Evolutionary conservation across 805 yeast species (phyloP).

Genomic region (Yarrowia osloensis): DNA sequence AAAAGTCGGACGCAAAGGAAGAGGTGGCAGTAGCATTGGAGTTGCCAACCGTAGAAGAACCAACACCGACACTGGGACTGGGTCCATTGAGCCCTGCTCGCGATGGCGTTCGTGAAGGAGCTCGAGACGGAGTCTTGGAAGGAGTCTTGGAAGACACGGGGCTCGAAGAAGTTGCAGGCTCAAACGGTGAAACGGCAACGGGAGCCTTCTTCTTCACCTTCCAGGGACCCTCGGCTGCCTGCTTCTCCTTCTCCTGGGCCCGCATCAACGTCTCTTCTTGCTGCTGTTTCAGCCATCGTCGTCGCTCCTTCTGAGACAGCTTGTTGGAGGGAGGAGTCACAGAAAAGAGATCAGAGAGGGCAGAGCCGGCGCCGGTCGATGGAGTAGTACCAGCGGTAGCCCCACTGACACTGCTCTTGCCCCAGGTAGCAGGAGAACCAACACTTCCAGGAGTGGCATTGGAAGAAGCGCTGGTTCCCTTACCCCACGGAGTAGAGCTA

Average conservation of each 20-base stretch:
- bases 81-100: neutral
- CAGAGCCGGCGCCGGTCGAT: neutral
- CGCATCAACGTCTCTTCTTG: constrained; percentile 30
- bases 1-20: neutral
- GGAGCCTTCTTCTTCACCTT: constrained; percentile 21
- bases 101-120: neutral
- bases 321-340: constrained; percentile 43
- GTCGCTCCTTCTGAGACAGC: constrained; percentile 63
- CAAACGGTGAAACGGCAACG: neutral
- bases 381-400: too few relatives aligned
- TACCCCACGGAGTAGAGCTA: constrained; percentile 3
- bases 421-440: neutral
- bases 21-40: neutral
- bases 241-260: constrained; percentile 10
- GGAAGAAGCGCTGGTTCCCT: neutral
- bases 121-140: neutral
- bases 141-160: neutral
- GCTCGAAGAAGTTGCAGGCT: neutral
- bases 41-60: neutral
- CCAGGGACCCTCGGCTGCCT: constrained; percentile 17
- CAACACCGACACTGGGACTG: neutral
- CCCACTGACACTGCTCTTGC: neutral
- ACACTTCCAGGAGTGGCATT: neutral
- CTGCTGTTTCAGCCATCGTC: constrained; percentile 45
- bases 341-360: constrained; percentile 1